Conservation (phyloP, 2,329 filamentous ascomycete species). For the Penicillium sp. region DNA sequence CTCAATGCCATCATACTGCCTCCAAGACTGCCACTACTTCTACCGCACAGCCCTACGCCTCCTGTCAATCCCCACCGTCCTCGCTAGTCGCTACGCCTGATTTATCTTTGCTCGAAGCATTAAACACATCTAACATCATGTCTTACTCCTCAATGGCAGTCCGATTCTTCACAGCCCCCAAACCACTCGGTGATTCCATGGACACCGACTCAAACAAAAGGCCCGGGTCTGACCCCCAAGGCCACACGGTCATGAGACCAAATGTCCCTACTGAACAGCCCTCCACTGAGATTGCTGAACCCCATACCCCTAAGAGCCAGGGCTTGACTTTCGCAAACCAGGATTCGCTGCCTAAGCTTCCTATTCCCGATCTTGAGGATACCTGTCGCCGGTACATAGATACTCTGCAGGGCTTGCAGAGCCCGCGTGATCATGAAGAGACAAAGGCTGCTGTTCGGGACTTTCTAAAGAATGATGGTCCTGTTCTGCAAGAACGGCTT, state of each 20-base stretch:
- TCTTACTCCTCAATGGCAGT: slow-evolving; percentile 62
- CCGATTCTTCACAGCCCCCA: slow-evolving; percentile 68
- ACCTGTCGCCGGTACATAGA: slow-evolving; percentile 78
- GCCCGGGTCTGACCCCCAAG: slow-evolving; percentile 8
- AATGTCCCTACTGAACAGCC: slow-evolving; percentile 16
- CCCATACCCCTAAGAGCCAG: slow-evolving; percentile 46
- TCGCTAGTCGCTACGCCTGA: slow-evolving; percentile 70
- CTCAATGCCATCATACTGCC: slow-evolving; percentile 73
- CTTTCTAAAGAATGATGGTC: slow-evolving; percentile 78
- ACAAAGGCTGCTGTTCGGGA: slow-evolving; percentile 76
- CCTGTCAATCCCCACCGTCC: slow-evolving; percentile 73
- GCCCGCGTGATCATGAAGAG: slow-evolving; percentile 75
- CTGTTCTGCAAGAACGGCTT: slow-evolving; percentile 79
- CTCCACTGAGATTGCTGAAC: slow-evolving; percentile 10
- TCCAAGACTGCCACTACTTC: slow-evolving; percentile 90
- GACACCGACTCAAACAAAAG: slow-evolving; percentile 33
- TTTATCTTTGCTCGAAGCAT: not conserved
- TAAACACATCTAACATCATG: slow-evolving; percentile 53
- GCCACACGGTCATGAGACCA: slow-evolving; percentile 26
- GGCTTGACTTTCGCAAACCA: slow-evolving; percentile 88
- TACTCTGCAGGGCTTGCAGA: slow-evolving; percentile 77
- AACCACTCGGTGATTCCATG: slow-evolving; percentile 70
- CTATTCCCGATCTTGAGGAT: slow-evolving; percentile 81
- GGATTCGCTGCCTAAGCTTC: slow-evolving; percentile 83
- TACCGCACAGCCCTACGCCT: slow-evolving; percentile 86